Evolutionary conservation across 2,329 filamentous ascomycete genomes (phyloP), one percentile per base, ranked within the genome.

Genomic region (Cladobotryum mycophilum): DNA sequence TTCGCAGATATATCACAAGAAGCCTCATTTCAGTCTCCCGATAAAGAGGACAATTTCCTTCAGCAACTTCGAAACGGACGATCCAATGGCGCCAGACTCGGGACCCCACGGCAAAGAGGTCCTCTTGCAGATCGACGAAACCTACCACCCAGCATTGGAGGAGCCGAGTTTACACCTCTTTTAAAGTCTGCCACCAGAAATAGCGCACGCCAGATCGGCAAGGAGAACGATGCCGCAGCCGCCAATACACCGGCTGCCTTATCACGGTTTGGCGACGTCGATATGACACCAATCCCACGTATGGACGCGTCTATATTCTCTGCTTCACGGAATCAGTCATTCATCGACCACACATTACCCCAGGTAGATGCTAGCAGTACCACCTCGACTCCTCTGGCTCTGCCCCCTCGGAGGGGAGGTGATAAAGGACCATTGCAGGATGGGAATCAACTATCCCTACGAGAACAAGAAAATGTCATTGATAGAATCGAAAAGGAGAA

Each of bases 401-500:
- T 85, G 52, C 72, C 89, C 34, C 79, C 84, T 5, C 79, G 85
- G 51, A 78, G 79, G 54, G 76, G 76, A 47, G 80, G 78, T 42
- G 78, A 77, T 48, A 84, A 82, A 48, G 85, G 83, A 1, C 80
- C 88, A 4, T 70, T 95, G 36, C 85, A 91, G 55, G 86, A 93
- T 60, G 90, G 90, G 17, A 96, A 96, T 60, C 86, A 95, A 64
- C 78, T 96, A 59, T 96, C 93, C 1, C 70, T 99, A 52, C 85
- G 90, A 54, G 93, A 99, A 65, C 93, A 99, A 68, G 93, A 97
- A 69, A 90, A 89, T 59, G 87, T 93, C 58, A 92, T 99, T 60
- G 89, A 96, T 71, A 88, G 88, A 64, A 92, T 99, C 60, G 90
- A 96, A 65, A 99, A 99, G 73, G 93, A 97, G 64, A 99, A 99